These are phyloP conservation scores for Debaryomyces robertsiae DNA, from an alignment of 1,139 yeast species.

Conservation along the genomic window DNA sequence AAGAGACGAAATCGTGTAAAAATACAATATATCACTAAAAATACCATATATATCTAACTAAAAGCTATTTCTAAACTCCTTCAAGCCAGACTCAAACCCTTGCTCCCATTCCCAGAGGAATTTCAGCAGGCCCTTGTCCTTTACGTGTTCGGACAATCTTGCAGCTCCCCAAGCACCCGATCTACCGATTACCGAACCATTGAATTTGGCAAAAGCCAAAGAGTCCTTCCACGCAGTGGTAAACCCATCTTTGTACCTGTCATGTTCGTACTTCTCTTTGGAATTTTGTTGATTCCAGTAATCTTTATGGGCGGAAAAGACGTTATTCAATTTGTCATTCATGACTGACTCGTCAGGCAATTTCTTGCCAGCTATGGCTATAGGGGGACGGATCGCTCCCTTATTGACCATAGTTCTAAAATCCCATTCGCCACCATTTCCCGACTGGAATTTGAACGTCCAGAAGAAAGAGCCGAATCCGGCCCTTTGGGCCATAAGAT, in stretches of 20 bases:
- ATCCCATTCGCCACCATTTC: conserved; percentile 98
- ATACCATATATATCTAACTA: background rate
- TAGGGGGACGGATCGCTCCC: conserved; percentile 52
- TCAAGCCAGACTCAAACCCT: conserved; percentile 69
- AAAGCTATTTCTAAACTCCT: conserved; percentile 24
- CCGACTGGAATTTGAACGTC: conserved; percentile 85
- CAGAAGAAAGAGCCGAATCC: conserved; percentile 80
- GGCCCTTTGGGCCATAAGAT: conserved; percentile 53
- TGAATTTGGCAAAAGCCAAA: conserved; percentile 62
- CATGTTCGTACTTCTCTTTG: conserved; percentile 71
- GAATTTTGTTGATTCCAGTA: conserved; percentile 71
- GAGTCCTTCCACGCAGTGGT: conserved; percentile 75
- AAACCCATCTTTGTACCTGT: conserved; percentile 79
- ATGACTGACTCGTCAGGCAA: conserved; percentile 46
- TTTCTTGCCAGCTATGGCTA: conserved; percentile 23
- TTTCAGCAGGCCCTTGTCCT: conserved; percentile 54
- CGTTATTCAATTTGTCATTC: conserved; percentile 40
- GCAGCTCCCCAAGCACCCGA: conserved; percentile 63
- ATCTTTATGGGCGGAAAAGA: conserved; percentile 50
- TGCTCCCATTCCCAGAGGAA: conserved; percentile 87
- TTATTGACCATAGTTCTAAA: conserved; percentile 72
- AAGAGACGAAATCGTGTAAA: background rate
- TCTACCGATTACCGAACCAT: conserved; percentile 76
- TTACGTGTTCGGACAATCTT: conserved; percentile 56
- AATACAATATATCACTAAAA: no score